phyloP scores from a whole-genome alignment of 2,329 filamentous ascomycete species.

The Thelonectria rubi region DNA sequence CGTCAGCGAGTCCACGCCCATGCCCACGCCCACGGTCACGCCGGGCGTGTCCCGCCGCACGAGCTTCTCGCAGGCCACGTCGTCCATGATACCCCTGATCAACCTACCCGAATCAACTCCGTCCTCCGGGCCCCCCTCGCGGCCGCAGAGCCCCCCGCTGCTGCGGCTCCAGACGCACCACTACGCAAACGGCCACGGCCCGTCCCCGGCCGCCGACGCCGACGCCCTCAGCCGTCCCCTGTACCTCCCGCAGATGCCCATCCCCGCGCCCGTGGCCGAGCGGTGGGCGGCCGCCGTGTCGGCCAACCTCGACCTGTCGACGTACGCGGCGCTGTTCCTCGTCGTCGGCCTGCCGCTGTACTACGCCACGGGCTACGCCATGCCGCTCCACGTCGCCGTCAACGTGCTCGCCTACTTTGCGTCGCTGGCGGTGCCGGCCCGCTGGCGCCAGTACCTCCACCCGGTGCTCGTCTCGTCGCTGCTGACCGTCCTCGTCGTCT shows the following conservation, averaged over 20 bases:
- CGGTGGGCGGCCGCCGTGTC: constrained; percentile 60
- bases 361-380: constrained; percentile 61
- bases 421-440: constrained; percentile 58
- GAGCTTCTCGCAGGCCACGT: constrained; percentile 39
- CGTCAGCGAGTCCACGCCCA: constrained; percentile 44
- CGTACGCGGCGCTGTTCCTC: constrained; percentile 57
- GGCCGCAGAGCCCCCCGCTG: constrained; percentile 40
- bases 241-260: constrained; percentile 51
- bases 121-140: constrained; percentile 33
- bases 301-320: constrained; percentile 55
- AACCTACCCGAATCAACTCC: constrained; percentile 30
- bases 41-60: constrained; percentile 39
- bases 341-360: constrained; percentile 64
- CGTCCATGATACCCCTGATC: constrained; percentile 36
- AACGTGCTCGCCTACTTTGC: constrained; percentile 62
- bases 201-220: constrained; percentile 32
- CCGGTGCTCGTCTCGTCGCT: constrained; percentile 66
- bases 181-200: constrained; percentile 33
- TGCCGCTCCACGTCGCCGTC: constrained; percentile 57
- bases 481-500: constrained; percentile 61
- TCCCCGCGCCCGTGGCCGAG: constrained; percentile 56
- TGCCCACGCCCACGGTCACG: constrained; percentile 33
- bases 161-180: constrained; percentile 44
- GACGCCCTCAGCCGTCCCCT: constrained; percentile 25
- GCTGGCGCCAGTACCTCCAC: constrained; percentile 63